Base-by-base conservation (phyloP, 306 rosid genomes). In the Pachyrhizus erosus region DNA sequence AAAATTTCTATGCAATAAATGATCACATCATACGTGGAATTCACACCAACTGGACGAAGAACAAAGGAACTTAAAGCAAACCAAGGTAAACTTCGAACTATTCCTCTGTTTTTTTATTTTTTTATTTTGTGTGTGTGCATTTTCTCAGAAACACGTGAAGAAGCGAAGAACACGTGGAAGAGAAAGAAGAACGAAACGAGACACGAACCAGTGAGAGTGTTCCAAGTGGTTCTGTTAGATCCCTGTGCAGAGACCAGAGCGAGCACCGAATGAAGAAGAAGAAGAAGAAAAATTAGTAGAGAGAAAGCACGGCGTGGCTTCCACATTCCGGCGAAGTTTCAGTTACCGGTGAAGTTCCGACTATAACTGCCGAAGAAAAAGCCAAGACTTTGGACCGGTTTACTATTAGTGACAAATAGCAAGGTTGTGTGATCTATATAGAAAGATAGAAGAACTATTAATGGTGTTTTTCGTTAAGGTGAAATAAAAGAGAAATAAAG, bases 191-290 rank as follows among this genome's bases (percentile, higher is more conserved):
- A 20, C 2, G 61, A 20, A 51, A 54, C 0, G 61, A 54, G 61
- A 54, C 1, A 54, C 80, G 5, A 73, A 94, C 98, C 97, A 3
- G 12, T 57, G 20, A 94, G 91, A 51, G 98, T 92, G 6, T 78
- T 82, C 98, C 95, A 94, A 15, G 5, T 24, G 80, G 54, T 46
- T 43, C 14, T 18, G 29, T 79, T 76, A 61, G 93, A 88, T 87
- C 91, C 72, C 87, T 85, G 85, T 82, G 94, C 92, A 43, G 87
- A 88, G 82, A 89, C 92, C 70, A 80, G 73, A 39, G 84, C 79
- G 1, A 81, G 70, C 48, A 64, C 55, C 34, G 83, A 84, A 69
- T 85, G 73, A 65, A 83, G 81, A 33, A 69, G 67, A 48, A 80
- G 76, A 26, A 52, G 13, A 18, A 57, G 86, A 64, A 84, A n/a